phyloP scores from a whole-genome alignment of 2,329 filamentous ascomycete genomes.

The Cladosporium sp. region DNA sequence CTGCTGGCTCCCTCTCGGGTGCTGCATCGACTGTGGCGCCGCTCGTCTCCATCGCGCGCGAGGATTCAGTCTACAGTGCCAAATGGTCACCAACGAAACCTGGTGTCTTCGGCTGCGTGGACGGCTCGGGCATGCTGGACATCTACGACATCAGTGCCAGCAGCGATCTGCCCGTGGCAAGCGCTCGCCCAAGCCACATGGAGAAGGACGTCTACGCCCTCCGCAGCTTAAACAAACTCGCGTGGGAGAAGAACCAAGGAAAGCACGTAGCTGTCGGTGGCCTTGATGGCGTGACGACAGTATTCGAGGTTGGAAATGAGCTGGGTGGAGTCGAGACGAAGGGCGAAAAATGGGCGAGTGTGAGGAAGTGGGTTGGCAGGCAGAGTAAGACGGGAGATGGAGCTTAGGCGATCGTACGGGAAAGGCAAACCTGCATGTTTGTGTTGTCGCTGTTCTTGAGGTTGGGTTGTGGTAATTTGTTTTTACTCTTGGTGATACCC shows the following conservation, averaged over 20 bases:
- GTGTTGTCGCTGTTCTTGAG: too few relatives aligned
- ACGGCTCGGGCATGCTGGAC: slow-evolving; percentile 86
- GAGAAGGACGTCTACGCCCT: slow-evolving; percentile 37
- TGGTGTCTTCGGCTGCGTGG: slow-evolving; percentile 89
- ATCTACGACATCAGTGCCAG: slow-evolving; percentile 93
- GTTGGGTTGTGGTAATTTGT: too few relatives aligned
- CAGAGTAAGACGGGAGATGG: slow-evolving; percentile 15
- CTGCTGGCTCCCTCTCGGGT: slow-evolving; percentile 42
- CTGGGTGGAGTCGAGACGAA: slow-evolving; percentile 76
- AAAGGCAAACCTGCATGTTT: too few relatives aligned
- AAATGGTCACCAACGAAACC: slow-evolving; percentile 93
- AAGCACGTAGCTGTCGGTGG: slow-evolving; percentile 84
- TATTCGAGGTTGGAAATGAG: slow-evolving; percentile 85
- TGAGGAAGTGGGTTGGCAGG: slow-evolving; percentile 79
- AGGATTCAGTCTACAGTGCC: slow-evolving; percentile 95
- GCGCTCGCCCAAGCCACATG: slow-evolving; percentile 46
- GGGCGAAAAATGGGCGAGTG: slow-evolving; percentile 84
- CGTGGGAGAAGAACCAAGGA: slow-evolving; percentile 89
- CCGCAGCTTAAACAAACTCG: slow-evolving; percentile 86
- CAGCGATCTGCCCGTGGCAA: slow-evolving; percentile 83
- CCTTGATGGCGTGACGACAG: slow-evolving; percentile 80
- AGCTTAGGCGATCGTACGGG: neutral
- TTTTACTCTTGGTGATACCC: too few relatives aligned
- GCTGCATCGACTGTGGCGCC: slow-evolving; percentile 45
- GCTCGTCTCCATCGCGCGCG: slow-evolving; percentile 82